Evolutionary conservation across 2,329 filamentous ascomycete genomes (phyloP), one percentile per base, ranked within the genome.

Genomic region (Fusarium gaditjirri): DNA sequence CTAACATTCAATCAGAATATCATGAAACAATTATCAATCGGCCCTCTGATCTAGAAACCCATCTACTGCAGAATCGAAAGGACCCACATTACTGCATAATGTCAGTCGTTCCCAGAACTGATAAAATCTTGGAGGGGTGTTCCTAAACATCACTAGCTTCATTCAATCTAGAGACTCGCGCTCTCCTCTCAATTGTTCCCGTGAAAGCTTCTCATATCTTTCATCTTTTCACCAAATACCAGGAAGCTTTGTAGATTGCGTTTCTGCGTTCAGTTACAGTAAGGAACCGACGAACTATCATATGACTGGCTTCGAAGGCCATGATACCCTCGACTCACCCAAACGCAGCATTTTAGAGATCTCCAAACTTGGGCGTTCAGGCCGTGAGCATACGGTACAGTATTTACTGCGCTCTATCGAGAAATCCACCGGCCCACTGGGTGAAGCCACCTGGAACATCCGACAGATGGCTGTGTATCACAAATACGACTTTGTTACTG

Each of bases 361-460:
- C 2, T 61, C 68, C 2, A 58, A 25, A 9, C 31, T 71, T 1
- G 68, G 58, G 1, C 65, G 68, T 2, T 71, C 68, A 1, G 68
- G 68, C 1, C 25, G 54, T 14, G 61, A 71, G 44, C 35, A 56
- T 25, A 17, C 35, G 2, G 19, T 63, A 6, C 67, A 63, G 17
- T 71, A 71, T 25, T 44, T 71, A 6, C 5, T 71, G 12, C 61
- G 68, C 6, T 70, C 66, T 6, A 19, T 66, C 8, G 66, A 70
- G 19, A 38, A 8, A 21, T 41, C 23, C 2, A 39, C 25, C 3
- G 17, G 25, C 1, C 44, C 17, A 4, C 31, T 16, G 4, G 11
- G 6, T 2, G n/a, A 19, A 13, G 4, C 10, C 10, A 44, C 19
- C 9, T 57, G 54, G 54, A 44, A 55, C 7, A 27, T 55, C 5